phyloP scores from a whole-genome alignment of 495 filamentous ascomycete genomes.

The Neurospora intermedia region DNA sequence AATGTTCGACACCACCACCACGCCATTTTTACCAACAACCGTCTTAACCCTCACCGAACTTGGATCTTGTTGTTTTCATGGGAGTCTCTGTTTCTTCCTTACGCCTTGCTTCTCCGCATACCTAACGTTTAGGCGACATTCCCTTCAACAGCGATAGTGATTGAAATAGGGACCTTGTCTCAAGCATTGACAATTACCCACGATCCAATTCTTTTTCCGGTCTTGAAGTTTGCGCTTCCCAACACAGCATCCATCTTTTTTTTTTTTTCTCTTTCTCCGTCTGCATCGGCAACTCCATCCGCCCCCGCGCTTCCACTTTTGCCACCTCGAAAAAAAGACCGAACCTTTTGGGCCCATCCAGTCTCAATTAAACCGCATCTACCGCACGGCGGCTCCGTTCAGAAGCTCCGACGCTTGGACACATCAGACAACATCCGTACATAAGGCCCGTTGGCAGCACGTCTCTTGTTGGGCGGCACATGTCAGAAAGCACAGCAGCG shows the following conservation, averaged over 20 bases:
- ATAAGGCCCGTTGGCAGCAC: neutral
- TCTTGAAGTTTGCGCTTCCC: neutral
- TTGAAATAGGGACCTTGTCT: neutral
- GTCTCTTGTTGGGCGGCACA: neutral
- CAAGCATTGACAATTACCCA: neutral
- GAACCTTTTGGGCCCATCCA: neutral
- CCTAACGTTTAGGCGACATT: neutral
- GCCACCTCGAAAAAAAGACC: neutral
- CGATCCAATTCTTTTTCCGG: neutral
- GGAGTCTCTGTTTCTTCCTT: neutral
- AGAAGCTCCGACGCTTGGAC: neutral
- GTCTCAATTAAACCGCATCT: neutral
- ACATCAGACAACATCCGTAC: neutral
- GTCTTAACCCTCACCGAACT: neutral
- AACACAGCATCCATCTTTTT: neutral
- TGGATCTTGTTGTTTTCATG: neutral
- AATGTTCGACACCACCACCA: neutral
- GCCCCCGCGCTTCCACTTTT: neutral
- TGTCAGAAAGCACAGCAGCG: neutral
- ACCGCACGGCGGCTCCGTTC: neutral
- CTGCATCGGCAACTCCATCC: neutral
- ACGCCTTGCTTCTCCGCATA: neutral
- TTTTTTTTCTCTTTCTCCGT: neutral
- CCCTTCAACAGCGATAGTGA: neutral
- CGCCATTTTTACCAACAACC: slow-evolving; percentile 7